Conservation (phyloP, 768 basidiomycete genomes). For the Collybiopsis luxurians region DNA sequence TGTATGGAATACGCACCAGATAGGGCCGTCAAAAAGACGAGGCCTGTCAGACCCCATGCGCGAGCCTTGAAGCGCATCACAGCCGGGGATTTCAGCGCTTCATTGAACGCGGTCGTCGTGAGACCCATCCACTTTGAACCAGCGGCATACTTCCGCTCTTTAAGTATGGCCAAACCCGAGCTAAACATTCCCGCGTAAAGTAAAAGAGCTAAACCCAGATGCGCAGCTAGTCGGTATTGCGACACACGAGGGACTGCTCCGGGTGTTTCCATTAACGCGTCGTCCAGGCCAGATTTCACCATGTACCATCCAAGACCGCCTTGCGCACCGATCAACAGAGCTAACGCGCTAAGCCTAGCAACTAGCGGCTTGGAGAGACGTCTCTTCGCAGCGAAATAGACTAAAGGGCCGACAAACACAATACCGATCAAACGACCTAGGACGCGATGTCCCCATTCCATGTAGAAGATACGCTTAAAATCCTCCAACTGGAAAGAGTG, state of each 20-base stretch:
- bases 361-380: conserved; percentile 65
- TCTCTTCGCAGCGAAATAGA: conserved; percentile 74
- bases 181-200: conserved; percentile 94
- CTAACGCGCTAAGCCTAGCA: conserved; percentile 66
- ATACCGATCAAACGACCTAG: conserved; percentile 86
- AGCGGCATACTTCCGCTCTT: conserved; percentile 75
- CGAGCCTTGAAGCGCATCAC: conserved; percentile 58
- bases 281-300: conserved; percentile 95
- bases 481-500: conserved; percentile 82
- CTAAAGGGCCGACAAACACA: conserved; percentile 79
- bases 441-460: conserved; percentile 97
- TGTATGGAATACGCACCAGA: conserved; percentile 71
- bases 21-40: conserved; percentile 89
- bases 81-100: conserved; percentile 51
- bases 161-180: conserved; percentile 68
- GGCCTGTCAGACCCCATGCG: conserved; percentile 61
- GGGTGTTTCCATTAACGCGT: conserved; percentile 73
- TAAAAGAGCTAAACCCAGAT: conserved; percentile 86
- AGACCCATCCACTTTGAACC: conserved; percentile 59
- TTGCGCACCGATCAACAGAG: conserved; percentile 83
- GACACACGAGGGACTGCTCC: conserved; percentile 92
- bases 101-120: conserved; percentile 36
- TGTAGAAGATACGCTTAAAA: conserved; percentile 96
- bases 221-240: conserved; percentile 94
- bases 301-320: conserved; percentile 98